Evolutionary conservation across 306 rosid species (phyloP).

Genomic region (Quercus ilex): DNA sequence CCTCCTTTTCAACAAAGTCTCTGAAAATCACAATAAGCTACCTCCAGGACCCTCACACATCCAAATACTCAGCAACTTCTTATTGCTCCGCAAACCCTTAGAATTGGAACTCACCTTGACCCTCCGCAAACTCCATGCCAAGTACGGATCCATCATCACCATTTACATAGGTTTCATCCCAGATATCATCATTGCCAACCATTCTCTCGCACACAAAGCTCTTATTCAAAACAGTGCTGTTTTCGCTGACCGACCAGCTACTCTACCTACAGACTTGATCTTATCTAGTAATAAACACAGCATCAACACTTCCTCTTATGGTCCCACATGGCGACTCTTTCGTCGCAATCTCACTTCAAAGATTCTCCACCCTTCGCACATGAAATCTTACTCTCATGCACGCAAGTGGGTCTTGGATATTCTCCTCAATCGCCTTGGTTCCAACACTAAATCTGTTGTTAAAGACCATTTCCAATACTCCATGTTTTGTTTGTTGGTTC

Average conservation of each 20-base stretch:
- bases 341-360: neutral
- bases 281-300: neutral
- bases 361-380: neutral
- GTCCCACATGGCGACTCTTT: neutral
- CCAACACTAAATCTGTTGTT: neutral
- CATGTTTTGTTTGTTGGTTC: neutral
- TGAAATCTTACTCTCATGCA: neutral
- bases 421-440: neutral
- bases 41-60: neutral
- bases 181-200: neutral
- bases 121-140: neutral
- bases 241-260: neutral
- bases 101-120: neutral
- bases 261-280: neutral
- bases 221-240: neutral
- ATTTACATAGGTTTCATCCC: neutral
- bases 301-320: neutral
- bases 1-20: too few relatives aligned
- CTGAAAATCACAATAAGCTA: neutral
- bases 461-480: neutral
- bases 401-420: conserved; percentile 6
- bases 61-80: neutral
- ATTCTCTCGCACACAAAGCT: neutral
- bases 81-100: neutral
- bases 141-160: neutral